Conservation (phyloP, 495 filamentous ascomycete species). For the Podospora australis region DNA sequence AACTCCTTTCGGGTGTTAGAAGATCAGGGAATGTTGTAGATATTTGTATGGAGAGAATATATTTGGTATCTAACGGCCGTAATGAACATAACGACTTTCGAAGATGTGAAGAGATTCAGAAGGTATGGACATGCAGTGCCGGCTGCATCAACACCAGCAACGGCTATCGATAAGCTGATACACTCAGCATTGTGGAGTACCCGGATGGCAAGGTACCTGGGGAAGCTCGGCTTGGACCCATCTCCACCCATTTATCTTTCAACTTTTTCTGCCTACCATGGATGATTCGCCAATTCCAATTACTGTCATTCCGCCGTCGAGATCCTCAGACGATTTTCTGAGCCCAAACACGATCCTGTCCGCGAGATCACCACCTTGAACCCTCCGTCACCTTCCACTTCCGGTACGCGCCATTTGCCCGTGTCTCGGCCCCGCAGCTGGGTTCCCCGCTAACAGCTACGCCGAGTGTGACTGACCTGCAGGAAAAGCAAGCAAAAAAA, state of each 20-base stretch:
- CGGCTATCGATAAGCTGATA: constrained; percentile 10
- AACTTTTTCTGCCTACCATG: constrained; percentile 24
- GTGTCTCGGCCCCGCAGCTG: constrained; percentile 14
- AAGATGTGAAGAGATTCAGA: not conserved
- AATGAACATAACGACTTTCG: not conserved
- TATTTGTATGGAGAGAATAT: too few species aligned
- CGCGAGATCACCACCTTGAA: not conserved
- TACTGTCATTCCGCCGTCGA: constrained; percentile 5
- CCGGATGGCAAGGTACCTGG: constrained; percentile 10
- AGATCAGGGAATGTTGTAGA: too few species aligned
- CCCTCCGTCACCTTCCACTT: not conserved
- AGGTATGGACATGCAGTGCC: too few species aligned
- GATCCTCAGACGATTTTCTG: not conserved
- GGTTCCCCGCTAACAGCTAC: constrained; percentile 26
- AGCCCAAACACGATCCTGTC: not conserved
- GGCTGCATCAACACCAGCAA: too few species aligned
- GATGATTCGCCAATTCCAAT: constrained; percentile 6
- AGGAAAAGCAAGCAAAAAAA: constrained; percentile 11
- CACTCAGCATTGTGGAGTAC: constrained; percentile 3
- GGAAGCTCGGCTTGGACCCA: constrained; percentile 11
- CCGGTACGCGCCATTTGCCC: constrained; percentile 7
- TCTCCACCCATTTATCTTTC: constrained; percentile 30
- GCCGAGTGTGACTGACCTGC: constrained; percentile 1
- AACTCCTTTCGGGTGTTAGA: not conserved
- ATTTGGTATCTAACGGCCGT: too few species aligned